Conservation (phyloP, 495 filamentous ascomycete genomes). For the Xylaria intraflava region DNA sequence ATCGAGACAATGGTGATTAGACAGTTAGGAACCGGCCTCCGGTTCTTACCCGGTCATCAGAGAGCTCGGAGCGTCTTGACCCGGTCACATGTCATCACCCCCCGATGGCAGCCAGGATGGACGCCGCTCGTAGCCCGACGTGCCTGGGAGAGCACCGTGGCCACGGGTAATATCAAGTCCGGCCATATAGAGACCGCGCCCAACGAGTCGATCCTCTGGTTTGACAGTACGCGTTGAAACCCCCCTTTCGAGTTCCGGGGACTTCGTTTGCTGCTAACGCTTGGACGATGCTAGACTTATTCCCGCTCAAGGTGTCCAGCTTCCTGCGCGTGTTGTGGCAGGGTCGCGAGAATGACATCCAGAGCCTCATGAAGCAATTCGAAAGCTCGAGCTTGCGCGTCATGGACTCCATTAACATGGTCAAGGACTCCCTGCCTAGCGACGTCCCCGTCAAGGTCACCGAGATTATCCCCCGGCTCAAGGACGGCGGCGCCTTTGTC, state of each 20-base stretch:
- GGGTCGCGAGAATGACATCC: conserved; percentile 42
- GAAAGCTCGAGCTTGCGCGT: conserved; percentile 51
- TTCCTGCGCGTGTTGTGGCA: conserved; percentile 55
- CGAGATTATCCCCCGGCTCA: conserved; percentile 72
- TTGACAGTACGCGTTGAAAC: conserved; percentile 62
- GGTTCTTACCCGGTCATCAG: conserved; percentile 24
- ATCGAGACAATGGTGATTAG: conserved; percentile 18
- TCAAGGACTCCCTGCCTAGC: conserved; percentile 55
- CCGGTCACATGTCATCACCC: conserved; percentile 13
- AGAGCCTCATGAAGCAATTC: conserved; percentile 57
- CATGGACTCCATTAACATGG: conserved; percentile 57
- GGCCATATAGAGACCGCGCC: conserved; percentile 69
- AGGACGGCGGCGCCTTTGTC: conserved; percentile 90
- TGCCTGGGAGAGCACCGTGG: conserved; percentile 34
- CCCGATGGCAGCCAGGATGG: conserved; percentile 18
- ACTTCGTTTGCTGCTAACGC: conserved; percentile 7
- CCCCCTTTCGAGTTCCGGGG: not conserved
- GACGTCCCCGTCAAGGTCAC: conserved; percentile 59
- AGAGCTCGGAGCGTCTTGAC: conserved; percentile 13
- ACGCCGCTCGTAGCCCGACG: not conserved
- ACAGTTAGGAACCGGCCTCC: conserved; percentile 28
- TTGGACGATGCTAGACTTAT: conserved; percentile 55
- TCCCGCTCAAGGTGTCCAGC: conserved; percentile 70
- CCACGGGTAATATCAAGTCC: conserved; percentile 48
- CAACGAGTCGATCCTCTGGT: conserved; percentile 78